phyloP scores from a whole-genome alignment of 805 yeast species.

The Yarrowia divulgata region DNA sequence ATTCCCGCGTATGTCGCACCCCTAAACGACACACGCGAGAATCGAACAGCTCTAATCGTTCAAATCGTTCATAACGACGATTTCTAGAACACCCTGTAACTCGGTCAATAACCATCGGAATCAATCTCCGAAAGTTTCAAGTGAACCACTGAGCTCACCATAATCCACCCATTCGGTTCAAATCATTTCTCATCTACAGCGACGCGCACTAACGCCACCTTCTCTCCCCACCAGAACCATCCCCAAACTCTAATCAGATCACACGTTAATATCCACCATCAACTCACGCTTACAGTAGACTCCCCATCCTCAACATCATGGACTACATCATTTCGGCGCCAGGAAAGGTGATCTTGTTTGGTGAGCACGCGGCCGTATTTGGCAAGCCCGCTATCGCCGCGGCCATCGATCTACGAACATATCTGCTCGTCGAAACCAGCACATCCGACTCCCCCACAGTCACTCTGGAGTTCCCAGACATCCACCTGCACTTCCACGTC shows the following conservation, averaged over 20 bases:
- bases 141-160: no score
- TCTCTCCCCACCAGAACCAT: neutral
- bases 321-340: conserved; percentile 85
- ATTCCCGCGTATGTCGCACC: no score
- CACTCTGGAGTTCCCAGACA: conserved; percentile 83
- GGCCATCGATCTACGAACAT: conserved; percentile 85
- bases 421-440: conserved; percentile 65
- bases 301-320: conserved; percentile 14
- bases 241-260: conserved; percentile 10
- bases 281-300: neutral
- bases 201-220: no score
- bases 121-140: no score
- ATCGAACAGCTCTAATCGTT: no score
- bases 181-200: no score
- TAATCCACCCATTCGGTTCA: neutral
- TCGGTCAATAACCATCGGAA: no score
- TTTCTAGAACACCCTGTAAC: no score
- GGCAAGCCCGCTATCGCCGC: conserved; percentile 97
- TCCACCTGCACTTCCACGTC: conserved; percentile 73
- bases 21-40: no score
- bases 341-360: conserved; percentile 93
- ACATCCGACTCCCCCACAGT: conserved; percentile 55
- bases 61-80: no score
- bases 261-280: conserved; percentile 13
- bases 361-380: conserved; percentile 96